Base-by-base conservation (phyloP, 164 flowering plant species). In the Sedum album region DNA sequence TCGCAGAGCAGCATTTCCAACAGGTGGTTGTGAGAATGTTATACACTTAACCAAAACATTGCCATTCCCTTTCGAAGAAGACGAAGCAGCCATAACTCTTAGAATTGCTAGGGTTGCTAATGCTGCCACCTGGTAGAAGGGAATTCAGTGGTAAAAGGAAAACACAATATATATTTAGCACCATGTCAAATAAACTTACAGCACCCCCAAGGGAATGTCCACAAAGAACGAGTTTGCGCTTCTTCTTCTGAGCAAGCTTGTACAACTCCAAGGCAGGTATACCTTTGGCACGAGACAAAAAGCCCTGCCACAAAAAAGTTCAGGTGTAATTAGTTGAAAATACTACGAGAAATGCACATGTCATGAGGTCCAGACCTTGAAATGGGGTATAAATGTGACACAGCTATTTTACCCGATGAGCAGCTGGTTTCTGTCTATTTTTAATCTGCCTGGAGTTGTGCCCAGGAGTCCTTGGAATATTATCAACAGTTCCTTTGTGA, bases 181-280 rank as follows among this genome's bases (percentile, higher is more conserved):
- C 69, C 21, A 74, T 42, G n/a, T 15, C 68, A 15, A 66, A 41
- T 68, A 64, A 74, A 76, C 97, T 81, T 81, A 94, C 99, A 8
- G 99, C 99, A 78, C 99, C 99, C 79, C 99, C 99, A 77, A 94
- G 96, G 70, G 99, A 94, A 80, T 94, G 99, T 57, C 99, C 99
- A 82, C 97, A 94, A 26, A 94, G 75, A 33, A 94, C 97, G 77
- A 94, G 97, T 74, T 88, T 94, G 36, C 86, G 73, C 49, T 86
- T 94, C 85, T 91, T 94, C 81, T 88, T 94, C 76, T 88, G 93
- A 70, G 99, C 99, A 74, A 94, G 93, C 77, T 89, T 86, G 75
- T 94, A 94, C 77, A 94, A 75, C 81, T 94, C 99, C 77, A 91
- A 76, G 74, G 97, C 99, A 61, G 99, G 99, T 78, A 94, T 91